Base-by-base conservation (phyloP, 345 rosid genomes). In the Balakata baccata region DNA sequence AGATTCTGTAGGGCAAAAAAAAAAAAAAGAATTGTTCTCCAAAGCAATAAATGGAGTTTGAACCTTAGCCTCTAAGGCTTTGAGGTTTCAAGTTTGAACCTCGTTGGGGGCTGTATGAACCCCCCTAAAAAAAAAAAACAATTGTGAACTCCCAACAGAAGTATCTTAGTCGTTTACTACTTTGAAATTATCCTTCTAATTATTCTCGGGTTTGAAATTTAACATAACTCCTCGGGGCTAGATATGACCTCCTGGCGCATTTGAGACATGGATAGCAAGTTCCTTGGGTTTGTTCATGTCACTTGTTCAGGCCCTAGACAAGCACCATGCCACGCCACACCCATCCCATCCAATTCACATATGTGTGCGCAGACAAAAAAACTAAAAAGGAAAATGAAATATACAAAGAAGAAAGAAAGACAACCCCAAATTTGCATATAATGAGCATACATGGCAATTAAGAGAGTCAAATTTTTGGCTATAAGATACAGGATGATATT, bases 391-490 rank as follows among this genome's bases (percentile, higher is more conserved):
- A 29, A 29, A 29, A 29, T 29, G 34, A 29, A 29, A 29, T 1
- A 29, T 29, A 29, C 1, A 29, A 38, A 13, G 41, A 54, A 50
- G 45, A 52, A n/a, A 41, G 25, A 12, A 46, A 47, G 46, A 7
- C 16, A 47, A 62, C 37, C 41, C 18, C 5, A 47, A 13, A 14
- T 47, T 61, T 64, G 50, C 49, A 49, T 13, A 46, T 18, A 63
- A 51, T 63, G 60, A 50, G 51, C 69, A 64, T 16, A 39, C 9
- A 23, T 73, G 50, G 59, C 46, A 49, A 72, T 49, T 29, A 49
- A 50, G 13, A 72, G 8, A 49, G 56, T 29, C 56, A 72, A 52
- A 62, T 38, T 17, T 34, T 59, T n/a, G 66, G 69, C 65, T 56
- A 47, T 20, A 62, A 49, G 49, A 20, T 13, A 49, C 18, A 4